phyloP scores from a whole-genome alignment of 768 basidiomycete genomes.

The Lentinula edodes region DNA sequence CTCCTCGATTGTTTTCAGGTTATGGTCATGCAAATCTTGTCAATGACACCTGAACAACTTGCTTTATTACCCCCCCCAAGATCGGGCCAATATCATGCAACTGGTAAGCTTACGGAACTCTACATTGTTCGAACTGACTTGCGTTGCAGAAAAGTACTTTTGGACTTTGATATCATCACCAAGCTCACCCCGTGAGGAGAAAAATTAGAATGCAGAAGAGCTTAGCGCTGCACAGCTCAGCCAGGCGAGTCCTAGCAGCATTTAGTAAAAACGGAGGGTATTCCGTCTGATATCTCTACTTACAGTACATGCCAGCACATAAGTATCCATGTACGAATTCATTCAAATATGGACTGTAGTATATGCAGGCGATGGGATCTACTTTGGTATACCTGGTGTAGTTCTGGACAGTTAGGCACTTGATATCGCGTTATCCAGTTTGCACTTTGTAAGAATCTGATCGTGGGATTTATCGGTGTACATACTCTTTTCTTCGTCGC shows the following conservation, averaged over 20 bases:
- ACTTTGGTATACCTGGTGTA: too few species aligned
- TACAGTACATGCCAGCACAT: not conserved
- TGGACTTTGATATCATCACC: not conserved
- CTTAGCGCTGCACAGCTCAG: too few species aligned
- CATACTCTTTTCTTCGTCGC: not conserved
- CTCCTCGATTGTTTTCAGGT: slow-evolving; percentile 31
- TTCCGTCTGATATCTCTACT: not conserved
- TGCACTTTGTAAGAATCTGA: not conserved
- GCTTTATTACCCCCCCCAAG: slow-evolving; percentile 61
- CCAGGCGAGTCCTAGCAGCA: too few species aligned
- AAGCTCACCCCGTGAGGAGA: too few species aligned
- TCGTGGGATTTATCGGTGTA: not conserved
- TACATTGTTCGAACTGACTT: not conserved
- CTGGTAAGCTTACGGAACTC: slow-evolving; percentile 40
- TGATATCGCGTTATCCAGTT: not conserved
- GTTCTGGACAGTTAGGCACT: too few species aligned
- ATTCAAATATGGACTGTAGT: too few species aligned
- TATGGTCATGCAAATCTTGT: slow-evolving; percentile 72
- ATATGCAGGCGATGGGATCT: too few species aligned
- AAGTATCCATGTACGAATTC: too few species aligned
- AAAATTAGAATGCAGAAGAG: too few species aligned
- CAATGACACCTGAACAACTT: slow-evolving; percentile 84
- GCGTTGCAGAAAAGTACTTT: not conserved
- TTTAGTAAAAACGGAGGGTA: too few species aligned
- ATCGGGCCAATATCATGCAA: slow-evolving; percentile 75